Percentiles rank a stretch among this genome's conserved stretches.
Evolutionary conservation across 768 basidiomycete species (phyloP).

Genomic region (Leccinum subgranulosum): DNA sequence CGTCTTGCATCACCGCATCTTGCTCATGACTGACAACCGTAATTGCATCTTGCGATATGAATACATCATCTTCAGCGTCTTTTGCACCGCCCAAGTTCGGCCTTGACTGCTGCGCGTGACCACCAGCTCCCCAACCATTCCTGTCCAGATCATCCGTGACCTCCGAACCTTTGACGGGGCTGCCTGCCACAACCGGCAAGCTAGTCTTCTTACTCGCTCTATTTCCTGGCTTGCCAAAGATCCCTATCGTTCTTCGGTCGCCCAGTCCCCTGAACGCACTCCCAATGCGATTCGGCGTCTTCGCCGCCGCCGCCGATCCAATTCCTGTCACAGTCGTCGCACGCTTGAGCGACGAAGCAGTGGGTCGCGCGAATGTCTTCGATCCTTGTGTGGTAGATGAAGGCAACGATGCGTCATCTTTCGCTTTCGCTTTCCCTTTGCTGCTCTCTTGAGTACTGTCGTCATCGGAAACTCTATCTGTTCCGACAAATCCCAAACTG

Average conservation of each 20-base stretch:
- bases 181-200: conserved; percentile 43
- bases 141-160: background rate
- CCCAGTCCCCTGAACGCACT: background rate
- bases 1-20: conserved; percentile 5
- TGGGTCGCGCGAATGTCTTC: conserved; percentile 26
- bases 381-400: background rate
- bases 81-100: background rate
- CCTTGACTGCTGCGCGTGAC: background rate
- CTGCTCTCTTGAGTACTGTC: background rate
- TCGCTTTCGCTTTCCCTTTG: conserved; percentile 22
- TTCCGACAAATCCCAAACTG: conserved; percentile 60
- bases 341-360: conserved; percentile 31
- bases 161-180: conserved; percentile 42
- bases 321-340: conserved; percentile 15
- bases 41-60: background rate
- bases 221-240: conserved; percentile 22
- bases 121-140: background rate
- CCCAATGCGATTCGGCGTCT: conserved; percentile 5
- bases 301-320: conserved; percentile 1
- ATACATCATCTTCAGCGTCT: conserved; percentile 3
- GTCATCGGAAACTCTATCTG: conserved; percentile 8
- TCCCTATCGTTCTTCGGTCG: conserved; percentile 12
- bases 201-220: conserved; percentile 43
- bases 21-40: background rate
- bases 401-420: conserved; percentile 20